Base-by-base conservation (phyloP, 1,284 basidiomycete species). In the Leccinum solheimii region DNA sequence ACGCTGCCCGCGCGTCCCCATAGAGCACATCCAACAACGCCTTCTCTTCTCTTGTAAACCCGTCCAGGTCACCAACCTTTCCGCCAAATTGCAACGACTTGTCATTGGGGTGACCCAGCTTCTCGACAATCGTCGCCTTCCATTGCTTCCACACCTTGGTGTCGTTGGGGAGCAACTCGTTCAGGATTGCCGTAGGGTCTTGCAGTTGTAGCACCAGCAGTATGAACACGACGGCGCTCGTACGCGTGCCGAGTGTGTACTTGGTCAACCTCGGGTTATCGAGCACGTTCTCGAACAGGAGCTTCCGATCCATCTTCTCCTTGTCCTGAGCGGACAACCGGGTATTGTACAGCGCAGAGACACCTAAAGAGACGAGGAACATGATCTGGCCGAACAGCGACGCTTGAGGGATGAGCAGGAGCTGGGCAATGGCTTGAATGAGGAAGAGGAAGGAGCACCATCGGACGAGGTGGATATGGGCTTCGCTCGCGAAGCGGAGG, bases 371-470 rank as follows among this genome's bases (percentile, higher is more conserved):
- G 19, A 8, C 11, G 32, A 54, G 32, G 32, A 54, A 54, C 27
- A 52, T 52, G 50, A 52, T 30, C 50, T 52, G 50, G n/a, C 50
- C 50, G 10, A 51, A 30, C 50, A 51, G 10, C 27, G 50, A 52
- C 9, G 66, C 68, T 34, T 53, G 51, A 30, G 51, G 9, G n/a
- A 53, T 53, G 11, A 53, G 4, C 67, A 70, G 23, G 66, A 58
- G 8, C 58, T 69, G 27, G 66, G 61, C 16, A 64, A 68, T 3
- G 56, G 60, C 61, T 43, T 70, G 67, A 0, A 67, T 64, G 34
- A 69, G 60, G 26, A 69, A 62, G 40, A 69, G 56, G 19, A 55
- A 1, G 10, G 71, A 73, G 21, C 69, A 74, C 43, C 65, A 57
- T 1, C 68, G 55, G 13, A 75, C 55, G n/a, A 65, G 65, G 9